Base-by-base conservation (phyloP, 768 basidiomycete genomes). In the Auriscalpium vulgare region DNA sequence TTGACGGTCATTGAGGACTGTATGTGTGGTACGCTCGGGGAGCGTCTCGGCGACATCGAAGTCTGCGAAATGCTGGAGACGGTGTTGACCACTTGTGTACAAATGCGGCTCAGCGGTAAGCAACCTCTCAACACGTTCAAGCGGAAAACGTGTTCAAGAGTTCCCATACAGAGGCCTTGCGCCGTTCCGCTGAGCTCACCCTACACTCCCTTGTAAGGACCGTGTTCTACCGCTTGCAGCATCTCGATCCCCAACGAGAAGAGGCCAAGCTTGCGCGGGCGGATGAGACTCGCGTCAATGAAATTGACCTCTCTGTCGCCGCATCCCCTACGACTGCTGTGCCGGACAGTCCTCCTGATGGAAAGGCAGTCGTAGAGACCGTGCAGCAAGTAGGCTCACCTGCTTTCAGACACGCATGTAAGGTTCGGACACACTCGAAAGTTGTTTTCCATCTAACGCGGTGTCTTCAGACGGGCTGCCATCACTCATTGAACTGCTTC, bases 41-140 rank as follows among this genome's bases (percentile, higher is more conserved):
- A 72, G n/a, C 75, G 77, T 10, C 78, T 98, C 37, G 91, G 90
- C 29, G 95, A 99, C 64, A 82, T 97, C 53, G 92, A 94, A 67
- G 87, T 98, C 14, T 99, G 97, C 67, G 97, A 97, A 72, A 94
- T 99, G 87, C 75, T 99, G 63, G 97, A 99, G 71, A 95, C 95
- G 1, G 95, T 97, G 5, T 71, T 99, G 62, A 95, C 94, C 10
- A 97, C 95, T 50, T 93, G 94, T 62, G 97, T 95, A 69, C 90
- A 97, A 68, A 95, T 97, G 82, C 79, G 97, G 54, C 75, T 97
- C n/a, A 91, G 90, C 65, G 94, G 94, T 95, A 63, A 59, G 88
- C 76, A 23, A 8, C 37, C n/a, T 21, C 44, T 8, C 35, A 5
- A 16, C 17, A n/a, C n/a, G 17, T 34, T 46, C 3, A 9, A 17